Evolutionary conservation across 2,329 filamentous ascomycete species (phyloP), one percentile per base, ranked within the genome.

Genomic region (Bipolaris cookei): DNA sequence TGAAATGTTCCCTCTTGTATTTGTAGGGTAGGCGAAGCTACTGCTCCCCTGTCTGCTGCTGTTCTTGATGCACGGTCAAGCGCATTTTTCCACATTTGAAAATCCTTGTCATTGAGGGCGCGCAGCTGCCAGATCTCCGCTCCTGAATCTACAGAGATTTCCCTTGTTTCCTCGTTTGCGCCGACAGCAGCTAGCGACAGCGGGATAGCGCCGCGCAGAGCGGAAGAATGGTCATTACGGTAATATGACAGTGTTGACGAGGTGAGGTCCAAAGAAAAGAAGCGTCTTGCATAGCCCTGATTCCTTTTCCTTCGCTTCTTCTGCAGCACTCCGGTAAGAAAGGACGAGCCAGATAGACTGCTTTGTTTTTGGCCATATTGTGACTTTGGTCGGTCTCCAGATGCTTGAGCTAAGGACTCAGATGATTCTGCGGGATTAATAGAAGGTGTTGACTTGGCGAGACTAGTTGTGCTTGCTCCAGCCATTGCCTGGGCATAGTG

Each of bases 201-300:
- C 0, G 95, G 95, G 49, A 99, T 95, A 6, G 95, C 92, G 16
- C 95, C 95, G 58, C 95, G 87, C 41, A 99, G 82, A 1, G 94
- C 92, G 5, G 94, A 96, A 4, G 94, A 97, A 72, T 96, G 94
- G 43, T 92, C 89, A 75, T 94, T 95, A 73, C 96, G 91, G 74
- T 97, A 99, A 79, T 99, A 99, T 0, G 95, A 98, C 30, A 99
- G 81, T 0, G 95, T 98, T 60, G 91, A 96, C 0, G 94, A 93
- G 3, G 90, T 92, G 73, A 93, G 98, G 76, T 99, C 95, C 52
- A 99, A 83, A 0, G 94, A 97, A 78, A 99, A 99, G 82, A 95
- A 99, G 35, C 95, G 87, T 54, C 91, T 86, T 5, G 95, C 95
- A 76, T 92, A 96, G 41, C 94, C 94, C 76, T 98, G 95, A 43